Base-by-base conservation (phyloP, 768 basidiomycete species). In the Boletus rufocinnamomeus region DNA sequence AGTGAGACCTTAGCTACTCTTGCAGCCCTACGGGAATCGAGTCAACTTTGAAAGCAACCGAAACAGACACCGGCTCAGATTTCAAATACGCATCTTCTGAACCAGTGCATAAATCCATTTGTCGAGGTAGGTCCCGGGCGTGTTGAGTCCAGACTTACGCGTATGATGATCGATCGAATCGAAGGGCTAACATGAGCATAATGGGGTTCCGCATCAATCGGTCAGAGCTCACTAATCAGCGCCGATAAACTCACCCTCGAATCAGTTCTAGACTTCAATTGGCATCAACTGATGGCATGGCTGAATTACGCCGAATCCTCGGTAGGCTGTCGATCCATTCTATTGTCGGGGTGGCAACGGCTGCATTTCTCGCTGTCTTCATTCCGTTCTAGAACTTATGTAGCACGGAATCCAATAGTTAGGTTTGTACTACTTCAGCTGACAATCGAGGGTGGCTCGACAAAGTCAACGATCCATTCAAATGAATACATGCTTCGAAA, bases 161-260 rank as follows among this genome's bases (percentile, higher is more conserved):
- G 25, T 34, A 32, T 3, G 50, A 32, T 3, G 50, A 58, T 63
- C 64, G 43, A 64, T 69, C 63, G n/a, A 52, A 45, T 47, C 27
- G 8, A 40, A 30, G 50, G 25, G 45, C 6, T 14, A 19, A 25
- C 41, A 53, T 23, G 34, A 47, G 14, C 46, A 58, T 57, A 49
- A 59, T 34, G 35, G 61, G 61, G 67, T 55, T 23, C 43, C 27
- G 4, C 27, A 50, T 47, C 37, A 27, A 19, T 46, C 16, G 60
- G 57, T 54, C 27, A 63, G 21, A 47, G 7, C 7, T 30, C n/a
- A 16, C 32, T 28, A 30, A 51, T 49, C 28, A 21, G 19, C 46
- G n/a, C 45, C 48, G 6, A 32, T 44, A 44, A 38, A 35, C 46
- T 58, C 38, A 50, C 56, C 52, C 52, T 60, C 25, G 47, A 53